A percentile compares a stretch with the other conserved stretches of the same genome.
These are phyloP conservation scores for Mycena chlorophos DNA, from an alignment of 768 basidiomycete genomes.

Conservation along the genomic window DNA sequence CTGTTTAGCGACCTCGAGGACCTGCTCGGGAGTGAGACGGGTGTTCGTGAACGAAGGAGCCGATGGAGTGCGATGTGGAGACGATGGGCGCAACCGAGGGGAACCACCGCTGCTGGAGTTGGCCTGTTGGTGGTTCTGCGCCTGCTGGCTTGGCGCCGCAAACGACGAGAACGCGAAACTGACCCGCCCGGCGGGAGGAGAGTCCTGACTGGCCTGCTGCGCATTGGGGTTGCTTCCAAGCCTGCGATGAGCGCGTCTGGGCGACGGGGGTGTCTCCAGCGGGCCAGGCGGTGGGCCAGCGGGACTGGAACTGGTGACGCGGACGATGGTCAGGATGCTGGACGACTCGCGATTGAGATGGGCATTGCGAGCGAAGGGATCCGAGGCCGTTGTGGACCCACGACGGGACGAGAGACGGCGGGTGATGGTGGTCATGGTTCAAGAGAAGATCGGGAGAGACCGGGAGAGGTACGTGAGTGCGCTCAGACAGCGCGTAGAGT, in stretches of 20 bases:
- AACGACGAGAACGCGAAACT: constrained; percentile 74
- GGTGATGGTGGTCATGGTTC: constrained; percentile 13
- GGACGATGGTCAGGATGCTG: constrained; percentile 74
- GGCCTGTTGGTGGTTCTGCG: constrained; percentile 30
- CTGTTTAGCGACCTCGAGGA: constrained; percentile 69
- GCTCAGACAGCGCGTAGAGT: not conserved
- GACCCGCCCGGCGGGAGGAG: constrained; percentile 37
- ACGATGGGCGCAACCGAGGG: constrained; percentile 50
- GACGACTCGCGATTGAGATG: constrained; percentile 53
- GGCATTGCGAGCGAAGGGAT: constrained; percentile 64
- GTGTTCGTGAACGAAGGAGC: constrained; percentile 42
- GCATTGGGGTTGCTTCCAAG: constrained; percentile 32
- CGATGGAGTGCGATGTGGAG: constrained; percentile 42
- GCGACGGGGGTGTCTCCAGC: constrained; percentile 27
- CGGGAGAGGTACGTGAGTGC: not conserved
- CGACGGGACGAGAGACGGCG: constrained; percentile 55
- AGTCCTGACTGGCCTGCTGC: constrained; percentile 26
- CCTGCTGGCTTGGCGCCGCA: constrained; percentile 28
- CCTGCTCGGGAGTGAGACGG: constrained; percentile 68
- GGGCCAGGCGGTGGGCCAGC: constrained; percentile 28
- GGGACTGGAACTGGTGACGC: constrained; percentile 45
- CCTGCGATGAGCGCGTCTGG: constrained; percentile 31
- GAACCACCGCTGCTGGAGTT: constrained; percentile 39
- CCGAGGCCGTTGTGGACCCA: constrained; percentile 67
- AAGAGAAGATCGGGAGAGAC: not conserved